Evolutionary conservation across 768 basidiomycete species (phyloP).

Genomic region (Suillus bovinus): DNA sequence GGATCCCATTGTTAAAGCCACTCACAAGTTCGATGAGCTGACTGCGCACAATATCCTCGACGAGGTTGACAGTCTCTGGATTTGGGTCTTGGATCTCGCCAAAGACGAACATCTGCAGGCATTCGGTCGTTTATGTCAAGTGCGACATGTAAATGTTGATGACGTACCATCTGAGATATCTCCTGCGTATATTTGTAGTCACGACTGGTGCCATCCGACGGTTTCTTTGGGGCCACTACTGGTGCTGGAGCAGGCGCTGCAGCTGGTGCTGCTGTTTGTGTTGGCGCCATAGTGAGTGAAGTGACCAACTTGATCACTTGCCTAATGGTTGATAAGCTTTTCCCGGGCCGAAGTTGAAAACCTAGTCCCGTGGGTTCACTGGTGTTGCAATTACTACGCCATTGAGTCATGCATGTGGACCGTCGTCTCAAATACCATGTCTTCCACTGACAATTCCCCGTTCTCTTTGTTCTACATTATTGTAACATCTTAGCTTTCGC

Average conservation of each 20-base stretch:
- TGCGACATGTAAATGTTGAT: not conserved
- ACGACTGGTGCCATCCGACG: slow-evolving; percentile 23
- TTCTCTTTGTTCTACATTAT: not conserved
- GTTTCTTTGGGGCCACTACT: slow-evolving; percentile 11
- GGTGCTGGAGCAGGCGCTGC: slow-evolving; percentile 13
- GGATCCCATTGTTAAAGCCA: slow-evolving; percentile 12
- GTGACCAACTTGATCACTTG: not conserved
- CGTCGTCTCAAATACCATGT: slow-evolving; percentile 2
- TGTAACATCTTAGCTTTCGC: not conserved
- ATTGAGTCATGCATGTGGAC: slow-evolving; percentile 6
- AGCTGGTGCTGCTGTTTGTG: slow-evolving; percentile 9
- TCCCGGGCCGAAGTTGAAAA: not conserved
- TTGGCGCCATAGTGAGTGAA: slow-evolving; percentile 11
- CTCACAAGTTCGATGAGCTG: slow-evolving; percentile 89
- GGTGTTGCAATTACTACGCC: slow-evolving; percentile 6
- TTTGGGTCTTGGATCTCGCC: slow-evolving; percentile 92
- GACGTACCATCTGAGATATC: slow-evolving; percentile 87
- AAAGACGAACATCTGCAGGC: slow-evolving; percentile 88
- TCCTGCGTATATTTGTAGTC: slow-evolving; percentile 92
- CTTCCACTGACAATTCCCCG: not conserved
- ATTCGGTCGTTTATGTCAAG: not conserved
- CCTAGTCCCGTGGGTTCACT: not conserved
- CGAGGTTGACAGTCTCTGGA: slow-evolving; percentile 83
- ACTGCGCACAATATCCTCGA: slow-evolving; percentile 92
- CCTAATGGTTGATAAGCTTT: not conserved